Evolutionary conservation across 495 filamentous ascomycete genomes (phyloP), one percentile per base, ranked within the genome.

Genomic region (Melanomma pulvis-pyrius): DNA sequence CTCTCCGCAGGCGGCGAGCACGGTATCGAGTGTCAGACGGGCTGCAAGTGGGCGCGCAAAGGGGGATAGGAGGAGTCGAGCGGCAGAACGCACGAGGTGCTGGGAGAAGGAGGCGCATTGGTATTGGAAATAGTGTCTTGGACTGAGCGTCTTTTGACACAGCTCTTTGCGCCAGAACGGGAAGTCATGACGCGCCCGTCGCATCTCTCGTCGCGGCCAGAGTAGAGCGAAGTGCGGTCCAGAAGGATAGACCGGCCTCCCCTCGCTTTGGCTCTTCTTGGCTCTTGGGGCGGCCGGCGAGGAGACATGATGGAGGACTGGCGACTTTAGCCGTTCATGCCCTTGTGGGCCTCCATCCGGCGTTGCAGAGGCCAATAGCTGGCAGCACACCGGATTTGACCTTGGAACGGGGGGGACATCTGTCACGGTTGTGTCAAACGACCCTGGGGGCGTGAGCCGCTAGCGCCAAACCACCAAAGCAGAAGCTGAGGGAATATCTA

Each of bases 101-200:
- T 62, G 4, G 19, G 53, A 3, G 17, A 25, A 15, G 59, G 48
- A 53, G 59, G 46, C 59, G 57, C 26, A 34, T 60, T 60, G 57
- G 44, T 60, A 60, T 60, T 60, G 44, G 53, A 57, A 17, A 12
- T 21, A 28, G 46, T 48, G 57, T 39, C 57, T 17, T 49, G 41
- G 57, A 47, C 57, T 24, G 53, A 57, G 53, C 30, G 53, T 9
- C 12, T 24, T 41, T 63, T 52, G 65, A 68, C 51, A 62, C 65
- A 61, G 58, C 34, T 49, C 26, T 61, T 68, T 57, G 29, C 21
- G 51, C 48, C 66, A 52, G 52, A 69, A 52, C 9, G 29, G 60
- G 66, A 32, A 69, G 59, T 52, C 59, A 51, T 51, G 46, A 53
- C 60, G 53, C 53, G 25, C 28, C 21, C 51, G 29, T 28, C 51